phyloP scores from a whole-genome alignment of 148 eudicot genomes.

The Pharnaceum exiguum region DNA sequence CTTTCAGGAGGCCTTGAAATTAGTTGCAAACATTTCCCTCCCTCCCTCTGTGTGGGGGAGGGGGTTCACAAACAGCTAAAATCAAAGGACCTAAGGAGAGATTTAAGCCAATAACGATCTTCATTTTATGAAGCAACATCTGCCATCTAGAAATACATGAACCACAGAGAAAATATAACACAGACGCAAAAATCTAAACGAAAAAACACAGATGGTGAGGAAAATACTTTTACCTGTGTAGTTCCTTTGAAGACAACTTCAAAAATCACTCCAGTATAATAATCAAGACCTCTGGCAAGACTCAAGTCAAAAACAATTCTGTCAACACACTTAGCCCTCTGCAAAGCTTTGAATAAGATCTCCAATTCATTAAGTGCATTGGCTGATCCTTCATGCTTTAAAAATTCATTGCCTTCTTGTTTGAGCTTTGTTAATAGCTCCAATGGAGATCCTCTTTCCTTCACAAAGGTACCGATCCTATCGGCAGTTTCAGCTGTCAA shows the following conservation, averaged over 20 bases:
- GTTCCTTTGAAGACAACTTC: slow-evolving; percentile 95
- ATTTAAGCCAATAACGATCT: no score
- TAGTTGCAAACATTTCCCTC: no score
- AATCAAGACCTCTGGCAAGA: slow-evolving; percentile 98
- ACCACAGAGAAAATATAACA: background rate
- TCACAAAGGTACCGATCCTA: slow-evolving; percentile 73
- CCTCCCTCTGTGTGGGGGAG: no score
- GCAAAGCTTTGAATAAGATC: slow-evolving; percentile 69
- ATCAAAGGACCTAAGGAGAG: no score
- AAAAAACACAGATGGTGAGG: background rate
- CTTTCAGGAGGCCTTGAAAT: no score
- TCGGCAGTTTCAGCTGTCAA: slow-evolving; percentile 66
- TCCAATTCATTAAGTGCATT: slow-evolving; percentile 75
- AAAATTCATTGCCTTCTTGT: slow-evolving; percentile 61
- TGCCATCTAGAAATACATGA: background rate
- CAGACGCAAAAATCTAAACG: background rate
- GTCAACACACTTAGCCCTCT: slow-evolving; percentile 57
- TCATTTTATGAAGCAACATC: no score
- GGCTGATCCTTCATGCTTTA: slow-evolving; percentile 50
- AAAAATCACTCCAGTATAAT: slow-evolving; percentile 92
- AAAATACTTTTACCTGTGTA: slow-evolving; percentile 56
- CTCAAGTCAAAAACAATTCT: slow-evolving; percentile 89
- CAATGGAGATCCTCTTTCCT: slow-evolving; percentile 71
- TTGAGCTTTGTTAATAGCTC: slow-evolving; percentile 66
- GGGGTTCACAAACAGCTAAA: no score